A percentile compares a stretch with the other conserved stretches of the same genome.
Conservation (phyloP, 2,329 filamentous ascomycete species). For the Calonectria pteridis region DNA sequence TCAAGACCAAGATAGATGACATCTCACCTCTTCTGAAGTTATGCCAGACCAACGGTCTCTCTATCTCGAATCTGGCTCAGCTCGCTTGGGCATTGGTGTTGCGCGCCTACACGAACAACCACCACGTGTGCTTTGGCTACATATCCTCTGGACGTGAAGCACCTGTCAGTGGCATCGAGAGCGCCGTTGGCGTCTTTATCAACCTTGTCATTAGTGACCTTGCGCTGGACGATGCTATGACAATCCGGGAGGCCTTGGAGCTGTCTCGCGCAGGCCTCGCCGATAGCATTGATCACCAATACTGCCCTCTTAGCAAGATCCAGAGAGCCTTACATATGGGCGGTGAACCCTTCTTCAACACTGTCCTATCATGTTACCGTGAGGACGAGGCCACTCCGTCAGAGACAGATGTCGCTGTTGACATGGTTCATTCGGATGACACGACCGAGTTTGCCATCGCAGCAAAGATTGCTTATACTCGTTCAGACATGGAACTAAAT, state of each 20-base stretch:
- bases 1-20: neutral
- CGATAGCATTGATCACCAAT: constrained; percentile 8
- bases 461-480: constrained; percentile 11
- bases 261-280: constrained; percentile 1
- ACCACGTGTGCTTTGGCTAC: too few relatives aligned
- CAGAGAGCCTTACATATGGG: constrained; percentile 12
- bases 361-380: constrained; percentile 13
- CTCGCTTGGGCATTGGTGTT: constrained; percentile 14
- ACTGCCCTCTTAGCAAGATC: constrained; percentile 9
- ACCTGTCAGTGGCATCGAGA: too few relatives aligned
- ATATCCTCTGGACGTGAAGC: too few relatives aligned
- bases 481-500: constrained; percentile 8
- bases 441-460: constrained; percentile 15
- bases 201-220: constrained; percentile 5
- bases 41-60: neutral
- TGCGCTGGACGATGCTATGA: constrained; percentile 5
- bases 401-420: constrained; percentile 1
- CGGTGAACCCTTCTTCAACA: constrained; percentile 18
- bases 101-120: neutral
- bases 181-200: constrained; percentile 1
- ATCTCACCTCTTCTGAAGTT: neutral
- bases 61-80: constrained; percentile 4
- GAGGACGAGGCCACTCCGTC: constrained; percentile 3
- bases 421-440: constrained; percentile 17
- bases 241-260: constrained; percentile 9